These are phyloP conservation scores for Wickerhamomyces bisporus DNA, from an alignment of 805 yeast species.

Conservation along the genomic window DNA sequence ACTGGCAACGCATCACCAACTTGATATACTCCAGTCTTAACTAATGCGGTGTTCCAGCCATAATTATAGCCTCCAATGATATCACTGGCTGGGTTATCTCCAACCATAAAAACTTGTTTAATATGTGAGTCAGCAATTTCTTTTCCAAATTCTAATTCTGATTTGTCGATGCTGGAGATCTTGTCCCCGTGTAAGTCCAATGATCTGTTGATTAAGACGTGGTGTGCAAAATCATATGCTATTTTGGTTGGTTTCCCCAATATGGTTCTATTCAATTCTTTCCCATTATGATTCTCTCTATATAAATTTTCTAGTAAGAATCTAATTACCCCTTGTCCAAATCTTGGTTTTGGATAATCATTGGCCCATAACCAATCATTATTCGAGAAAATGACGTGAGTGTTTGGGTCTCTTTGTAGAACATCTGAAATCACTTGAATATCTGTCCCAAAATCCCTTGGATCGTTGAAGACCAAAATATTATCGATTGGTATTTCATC, in stretches of 20 bases:
- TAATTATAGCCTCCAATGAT: conserved; percentile 81
- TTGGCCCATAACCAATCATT: conserved; percentile 87
- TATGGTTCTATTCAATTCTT: conserved; percentile 45
- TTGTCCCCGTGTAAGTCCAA: conserved; percentile 24
- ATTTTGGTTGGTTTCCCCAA: conserved; percentile 79
- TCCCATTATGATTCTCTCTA: conserved; percentile 40
- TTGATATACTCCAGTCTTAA: conserved; percentile 82
- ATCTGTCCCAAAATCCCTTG: conserved; percentile 85
- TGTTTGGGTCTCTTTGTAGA: conserved; percentile 55
- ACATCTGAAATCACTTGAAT: conserved; percentile 71
- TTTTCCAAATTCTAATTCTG: conserved; percentile 15
- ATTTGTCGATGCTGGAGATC: not conserved
- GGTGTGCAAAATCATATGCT: conserved; percentile 81
- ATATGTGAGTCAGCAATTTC: conserved; percentile 34
- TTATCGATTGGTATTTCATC: conserved; percentile 45
- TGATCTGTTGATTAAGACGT: conserved; percentile 42
- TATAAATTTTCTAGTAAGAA: conserved; percentile 58
- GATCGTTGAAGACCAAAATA: conserved; percentile 79
- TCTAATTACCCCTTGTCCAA: conserved; percentile 89
- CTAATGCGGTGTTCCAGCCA: conserved; percentile 87
- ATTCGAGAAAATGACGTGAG: conserved; percentile 77
- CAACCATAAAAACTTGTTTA: conserved; percentile 82
- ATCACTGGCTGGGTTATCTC: conserved; percentile 94
- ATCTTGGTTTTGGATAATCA: conserved; percentile 69
- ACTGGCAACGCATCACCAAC: conserved; percentile 43